phyloP scores from a whole-genome alignment of 1,284 basidiomycete species.

The Malassezia equina region DNA sequence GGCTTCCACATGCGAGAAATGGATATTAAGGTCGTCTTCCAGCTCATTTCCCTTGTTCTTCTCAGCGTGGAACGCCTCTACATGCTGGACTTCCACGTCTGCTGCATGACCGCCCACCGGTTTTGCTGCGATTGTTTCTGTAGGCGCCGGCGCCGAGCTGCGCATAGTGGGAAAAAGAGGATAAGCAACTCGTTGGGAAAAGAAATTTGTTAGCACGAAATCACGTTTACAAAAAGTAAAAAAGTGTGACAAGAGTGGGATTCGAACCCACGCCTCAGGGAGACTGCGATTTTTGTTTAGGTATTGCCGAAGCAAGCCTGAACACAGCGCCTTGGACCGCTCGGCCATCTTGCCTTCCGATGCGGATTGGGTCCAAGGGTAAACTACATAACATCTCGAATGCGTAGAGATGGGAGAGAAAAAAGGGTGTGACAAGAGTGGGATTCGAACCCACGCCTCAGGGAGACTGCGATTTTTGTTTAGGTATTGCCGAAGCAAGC shows the following conservation, averaged over 20 bases:
- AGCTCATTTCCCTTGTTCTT: neutral
- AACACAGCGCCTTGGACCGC: slow-evolving; percentile 38
- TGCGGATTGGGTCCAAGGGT: neutral
- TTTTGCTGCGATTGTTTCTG: neutral
- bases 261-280: slow-evolving; percentile 31
- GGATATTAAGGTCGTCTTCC: neutral
- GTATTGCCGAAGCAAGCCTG: slow-evolving; percentile 18
- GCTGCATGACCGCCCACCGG: neutral
- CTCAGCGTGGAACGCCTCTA: neutral
- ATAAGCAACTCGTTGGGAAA: no score
- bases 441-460: slow-evolving; percentile 33
- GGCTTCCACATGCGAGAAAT: slow-evolving; percentile 13
- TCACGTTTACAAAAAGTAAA: slow-evolving; percentile 3
- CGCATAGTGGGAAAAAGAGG: neutral
- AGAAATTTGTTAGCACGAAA: no score
- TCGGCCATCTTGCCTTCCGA: slow-evolving; percentile 32
- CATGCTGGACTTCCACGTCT: neutral
- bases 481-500: slow-evolving; percentile 16
- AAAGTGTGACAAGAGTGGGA: slow-evolving; percentile 28
- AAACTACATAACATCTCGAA: slow-evolving; percentile 1
- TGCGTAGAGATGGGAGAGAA: slow-evolving; percentile 11
- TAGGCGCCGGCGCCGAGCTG: neutral
- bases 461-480: slow-evolving; percentile 21
- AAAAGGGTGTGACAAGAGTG: slow-evolving; percentile 24
- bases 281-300: slow-evolving; percentile 20